These are phyloP conservation scores for Erodium chrysanthum DNA, from an alignment of 441 rosid species.

Conservation along the genomic window DNA sequence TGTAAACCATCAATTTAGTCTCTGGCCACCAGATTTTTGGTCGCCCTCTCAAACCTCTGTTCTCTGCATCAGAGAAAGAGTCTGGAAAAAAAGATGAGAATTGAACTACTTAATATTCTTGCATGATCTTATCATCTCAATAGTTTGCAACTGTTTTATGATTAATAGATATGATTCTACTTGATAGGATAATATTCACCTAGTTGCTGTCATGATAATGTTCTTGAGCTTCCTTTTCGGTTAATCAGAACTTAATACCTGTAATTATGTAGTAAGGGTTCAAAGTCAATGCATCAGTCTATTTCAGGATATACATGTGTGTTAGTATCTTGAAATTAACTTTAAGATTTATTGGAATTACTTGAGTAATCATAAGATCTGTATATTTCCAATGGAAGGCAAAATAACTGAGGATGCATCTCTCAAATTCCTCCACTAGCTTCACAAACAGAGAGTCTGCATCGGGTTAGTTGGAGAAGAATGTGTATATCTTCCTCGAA, in stretches of 20 bases:
- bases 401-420: constrained; percentile 91
- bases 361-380: constrained; percentile 80
- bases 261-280: constrained; percentile 10
- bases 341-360: constrained; percentile 12
- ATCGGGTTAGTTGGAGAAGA: constrained; percentile 54
- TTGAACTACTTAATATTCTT: background rate
- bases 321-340: background rate
- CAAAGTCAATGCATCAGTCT: no score
- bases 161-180: background rate
- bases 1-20: background rate
- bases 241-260: constrained; percentile 78
- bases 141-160: background rate
- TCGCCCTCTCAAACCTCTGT: constrained; percentile 64
- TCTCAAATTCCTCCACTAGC: constrained; percentile 89
- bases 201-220: constrained; percentile 88
- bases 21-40: constrained; percentile 36
- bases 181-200: constrained; percentile 27
- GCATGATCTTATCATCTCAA: background rate
- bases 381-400: constrained; percentile 93
- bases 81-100: background rate
- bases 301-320: no score
- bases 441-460: constrained; percentile 85
- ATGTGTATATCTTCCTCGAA: constrained; percentile 72
- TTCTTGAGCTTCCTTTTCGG: constrained; percentile 78
- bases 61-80: constrained; percentile 39